A percentile compares a stretch with the other conserved stretches of the same genome.
Evolutionary conservation across 78 protist species (phyloP).

Genomic region (Polysphondylium violaceum): DNA sequence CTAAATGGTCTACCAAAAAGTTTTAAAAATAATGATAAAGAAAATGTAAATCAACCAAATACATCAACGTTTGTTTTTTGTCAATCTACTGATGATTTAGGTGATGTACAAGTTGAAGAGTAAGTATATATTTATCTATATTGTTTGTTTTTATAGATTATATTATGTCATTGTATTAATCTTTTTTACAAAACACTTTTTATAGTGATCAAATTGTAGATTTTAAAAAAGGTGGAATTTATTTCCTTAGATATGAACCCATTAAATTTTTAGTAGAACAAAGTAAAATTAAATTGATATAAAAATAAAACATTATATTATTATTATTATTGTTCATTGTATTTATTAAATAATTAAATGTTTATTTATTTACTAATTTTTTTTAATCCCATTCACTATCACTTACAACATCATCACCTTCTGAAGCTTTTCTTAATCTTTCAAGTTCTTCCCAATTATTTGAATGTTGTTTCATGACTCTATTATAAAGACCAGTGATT

Average conservation of each 20-base stretch:
- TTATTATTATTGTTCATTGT: no score
- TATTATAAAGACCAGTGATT: neutral
- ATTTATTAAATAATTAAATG: neutral
- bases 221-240: conserved; percentile 31
- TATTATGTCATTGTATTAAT: neutral
- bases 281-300: conserved; percentile 44
- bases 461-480: conserved; percentile 25
- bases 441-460: conserved; percentile 16
- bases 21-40: neutral
- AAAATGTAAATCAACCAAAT: conserved; percentile 7
- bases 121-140: neutral
- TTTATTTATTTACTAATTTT: conserved; percentile 4
- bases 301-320: no score
- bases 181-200: neutral
- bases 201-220: conserved; percentile 36
- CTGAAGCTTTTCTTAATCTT: neutral
- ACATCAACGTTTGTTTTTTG: conserved; percentile 37
- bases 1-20: neutral
- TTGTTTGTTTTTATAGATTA: neutral
- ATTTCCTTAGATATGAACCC: conserved; percentile 35
- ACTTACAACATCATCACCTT: neutral
- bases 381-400: conserved; percentile 30
- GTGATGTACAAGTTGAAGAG: conserved; percentile 39
- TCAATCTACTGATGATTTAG: conserved; percentile 36
- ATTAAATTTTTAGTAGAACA: conserved; percentile 31